Evolutionary conservation across 305 asterid genomes (phyloP), one percentile per base, ranked within the genome.

Genomic region (Stenogyne calaminthoides): DNA sequence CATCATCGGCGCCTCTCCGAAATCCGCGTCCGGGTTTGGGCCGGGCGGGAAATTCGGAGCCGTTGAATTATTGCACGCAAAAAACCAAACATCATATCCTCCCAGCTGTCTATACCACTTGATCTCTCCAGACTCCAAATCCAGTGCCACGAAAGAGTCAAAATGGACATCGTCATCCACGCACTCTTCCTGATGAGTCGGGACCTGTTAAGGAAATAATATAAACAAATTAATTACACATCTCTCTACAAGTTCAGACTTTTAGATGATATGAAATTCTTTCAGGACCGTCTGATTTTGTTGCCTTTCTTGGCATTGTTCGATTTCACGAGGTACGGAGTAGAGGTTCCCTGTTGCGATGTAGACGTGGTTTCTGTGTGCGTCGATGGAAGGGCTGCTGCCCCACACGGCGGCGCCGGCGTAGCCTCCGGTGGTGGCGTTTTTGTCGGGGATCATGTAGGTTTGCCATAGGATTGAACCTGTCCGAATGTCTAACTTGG

Each of bases 1-100:
- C 88, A 88, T 75, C 93, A 86, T 88, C 2, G 89, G 91, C 3
- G 83, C 91, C 79, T 86, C 91, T 0, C 88, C 91, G 9, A 86
- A 84, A 70, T 88, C 91, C 2, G 84, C 86, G 61, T 82, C 87
- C 0, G 84, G 81, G 65, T 62, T 86, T 0, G 93, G 91, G 29
- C 91, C 83, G 4, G 76, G 32, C 0, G 89, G 89, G 68, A 89
- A 86, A 57, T 64, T 54, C 6, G 89, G 81, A 19, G 66, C 77
- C 0, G 87, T 68, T 7, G 86, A 70, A 71, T 78, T 39, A 1
- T 47, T n/a, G 8, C 91, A 88, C 0, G 89, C 87, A 3, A 69
- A 1, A 9, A 80, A 83, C 89, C 89, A 88, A 10, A 86, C 87
- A 51, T 85, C 86, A 42, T 85, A 87, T 7, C 89, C 93, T 67